A percentile compares a stretch with the other conserved stretches of the same genome.
Conservation (phyloP, 257 asterid species). For the Agastache rugosa region DNA sequence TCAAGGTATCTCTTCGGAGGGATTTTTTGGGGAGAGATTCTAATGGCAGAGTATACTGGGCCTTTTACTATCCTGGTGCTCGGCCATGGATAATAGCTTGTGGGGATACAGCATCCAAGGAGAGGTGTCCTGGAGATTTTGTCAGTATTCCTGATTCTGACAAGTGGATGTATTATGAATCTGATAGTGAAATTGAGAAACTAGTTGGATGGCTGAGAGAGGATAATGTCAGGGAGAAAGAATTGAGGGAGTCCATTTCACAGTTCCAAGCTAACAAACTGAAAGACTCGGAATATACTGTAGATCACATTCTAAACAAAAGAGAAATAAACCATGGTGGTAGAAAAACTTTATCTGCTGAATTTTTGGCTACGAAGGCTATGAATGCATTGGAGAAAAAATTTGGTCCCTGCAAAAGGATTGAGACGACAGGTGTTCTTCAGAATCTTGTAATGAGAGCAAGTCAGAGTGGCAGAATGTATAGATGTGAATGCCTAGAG, state of each 20-base stretch:
- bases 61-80: slow-evolving; percentile 54
- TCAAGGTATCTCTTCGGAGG: slow-evolving; percentile 66
- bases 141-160: slow-evolving; percentile 55
- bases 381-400: slow-evolving; percentile 56
- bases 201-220: slow-evolving; percentile 83
- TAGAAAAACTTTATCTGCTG: slow-evolving; percentile 39
- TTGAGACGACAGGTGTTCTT: slow-evolving; percentile 35
- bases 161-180: slow-evolving; percentile 74
- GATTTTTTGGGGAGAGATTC: slow-evolving; percentile 89
- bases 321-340: slow-evolving; percentile 36
- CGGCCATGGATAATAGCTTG: slow-evolving; percentile 72
- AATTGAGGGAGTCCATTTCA: slow-evolving; percentile 71
- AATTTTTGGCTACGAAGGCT: slow-evolving; percentile 66
- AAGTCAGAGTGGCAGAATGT: slow-evolving; percentile 48
- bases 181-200: slow-evolving; percentile 65
- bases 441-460: slow-evolving; percentile 44
- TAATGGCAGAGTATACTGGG: slow-evolving; percentile 87
- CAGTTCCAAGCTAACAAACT: slow-evolving; percentile 59
- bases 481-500: slow-evolving; percentile 87
- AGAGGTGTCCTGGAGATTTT: slow-evolving; percentile 51
- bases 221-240: slow-evolving; percentile 68
- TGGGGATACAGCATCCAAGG: slow-evolving; percentile 50
- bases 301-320: slow-evolving; percentile 45
- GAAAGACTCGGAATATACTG: slow-evolving; percentile 48
- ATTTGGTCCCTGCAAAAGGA: slow-evolving; percentile 54